Conservation (phyloP, 306 rosid genomes). For the Alnus rubra region DNA sequence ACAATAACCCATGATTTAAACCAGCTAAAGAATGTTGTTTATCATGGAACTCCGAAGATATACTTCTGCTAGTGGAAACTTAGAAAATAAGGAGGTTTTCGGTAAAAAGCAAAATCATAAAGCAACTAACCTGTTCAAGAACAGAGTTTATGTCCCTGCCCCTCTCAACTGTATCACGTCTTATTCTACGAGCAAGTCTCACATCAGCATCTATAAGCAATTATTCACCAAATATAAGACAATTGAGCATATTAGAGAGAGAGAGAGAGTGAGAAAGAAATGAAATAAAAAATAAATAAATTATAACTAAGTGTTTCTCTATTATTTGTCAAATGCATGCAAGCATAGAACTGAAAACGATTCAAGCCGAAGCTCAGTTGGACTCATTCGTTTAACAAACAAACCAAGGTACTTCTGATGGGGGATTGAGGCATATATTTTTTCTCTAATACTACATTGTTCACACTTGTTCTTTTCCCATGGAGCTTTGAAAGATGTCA, state of each 20-base stretch:
- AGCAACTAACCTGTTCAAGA: slow-evolving; percentile 73
- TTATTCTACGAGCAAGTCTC: slow-evolving; percentile 98
- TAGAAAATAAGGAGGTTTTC: not conserved
- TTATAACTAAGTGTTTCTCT: not conserved
- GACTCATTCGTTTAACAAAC: not conserved
- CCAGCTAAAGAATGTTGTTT: not conserved
- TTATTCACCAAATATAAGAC: slow-evolving; percentile 27
- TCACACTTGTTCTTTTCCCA: not conserved
- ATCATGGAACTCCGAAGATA: not conserved
- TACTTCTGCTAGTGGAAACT: not conserved
- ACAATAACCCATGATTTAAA: not conserved
- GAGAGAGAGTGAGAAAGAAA: slow-evolving; percentile 8
- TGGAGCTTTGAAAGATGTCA: slow-evolving; percentile 1
- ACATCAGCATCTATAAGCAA: slow-evolving; percentile 88
- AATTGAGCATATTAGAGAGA: not conserved
- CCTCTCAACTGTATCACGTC: slow-evolving; percentile 97
- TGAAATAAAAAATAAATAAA: not conserved
- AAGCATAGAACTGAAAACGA: not conserved
- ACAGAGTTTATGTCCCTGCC: slow-evolving; percentile 94
- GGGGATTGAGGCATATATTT: not conserved
- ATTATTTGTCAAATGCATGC: not conserved
- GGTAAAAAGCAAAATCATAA: not conserved
- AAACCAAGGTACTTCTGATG: slow-evolving; percentile 1
- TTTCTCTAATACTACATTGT: not conserved
- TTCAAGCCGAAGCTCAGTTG: not conserved